Evolutionary conservation across 1,284 basidiomycete species (phyloP), one percentile per base, ranked within the genome.

Genomic region (Trametes versicolor): DNA sequence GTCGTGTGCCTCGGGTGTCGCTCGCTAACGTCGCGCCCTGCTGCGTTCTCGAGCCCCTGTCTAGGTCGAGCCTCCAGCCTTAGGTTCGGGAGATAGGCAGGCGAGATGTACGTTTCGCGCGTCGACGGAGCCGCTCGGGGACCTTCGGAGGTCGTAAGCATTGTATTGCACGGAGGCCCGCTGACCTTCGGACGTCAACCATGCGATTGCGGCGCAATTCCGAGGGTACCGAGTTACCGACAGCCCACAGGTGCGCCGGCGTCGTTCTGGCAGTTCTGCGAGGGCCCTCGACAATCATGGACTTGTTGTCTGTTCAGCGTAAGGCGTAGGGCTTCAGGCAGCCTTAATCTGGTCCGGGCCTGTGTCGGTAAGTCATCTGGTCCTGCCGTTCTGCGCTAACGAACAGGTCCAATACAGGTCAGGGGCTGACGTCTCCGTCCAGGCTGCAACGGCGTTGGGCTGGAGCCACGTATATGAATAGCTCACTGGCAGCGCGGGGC

Each of bases 391-490:
- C 17, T 13, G 23, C 53, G 19, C 23, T 55, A 13, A 23, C 9
- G n/a, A n/a, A n/a, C n/a, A n/a, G n/a, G n/a, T 21, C 12, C n/a
- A n/a, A n/a, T n/a, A 23, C 10, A n/a, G 10, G 34, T 9, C 6
- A 53, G 53, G 37, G 37, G 29, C 37, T 59, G 49, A 59, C 58
- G 49, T 52, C 49, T 21, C 49, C 39, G 50, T 32, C 58, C 58
- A 59, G 58, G 49, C 32, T 36, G 57, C 47, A 15, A 52, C 27
- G 37, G 49, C 37, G 37, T 27, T 27, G 47, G 57, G 21, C 58
- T 41, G 23, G 58, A 21, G 43, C 58, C 21, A 53, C 39, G 23
- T 37, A 60, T 47, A 59, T 37, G 9, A 17, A n/a, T 37, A 41
- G 43, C 27, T 34, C 49, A 13, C 21, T 36, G 21, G 25, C 25